Percentiles rank a stretch among this genome's conserved stretches.
Evolutionary conservation across 768 basidiomycete species (phyloP).

Genomic region (Boletus vinaceobasis): DNA sequence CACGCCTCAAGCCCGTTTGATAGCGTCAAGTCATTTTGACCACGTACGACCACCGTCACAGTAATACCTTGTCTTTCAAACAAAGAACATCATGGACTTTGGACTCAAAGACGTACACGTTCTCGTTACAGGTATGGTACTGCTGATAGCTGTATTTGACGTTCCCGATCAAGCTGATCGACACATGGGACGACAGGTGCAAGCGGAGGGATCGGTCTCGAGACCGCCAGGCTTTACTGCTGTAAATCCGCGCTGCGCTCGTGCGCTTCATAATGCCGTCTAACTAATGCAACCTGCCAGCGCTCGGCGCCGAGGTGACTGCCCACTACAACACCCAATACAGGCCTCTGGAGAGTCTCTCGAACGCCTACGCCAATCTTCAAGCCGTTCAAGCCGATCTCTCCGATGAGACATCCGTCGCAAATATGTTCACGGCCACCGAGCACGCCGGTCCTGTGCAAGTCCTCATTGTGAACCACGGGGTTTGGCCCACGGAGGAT

Average conservation of each 20-base stretch:
- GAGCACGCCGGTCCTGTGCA: slow-evolving; percentile 48
- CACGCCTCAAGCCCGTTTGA: background rate
- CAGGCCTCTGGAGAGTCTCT: slow-evolving; percentile 40
- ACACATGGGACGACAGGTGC: slow-evolving; percentile 45
- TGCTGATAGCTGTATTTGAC: background rate
- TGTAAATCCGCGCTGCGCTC: slow-evolving; percentile 33
- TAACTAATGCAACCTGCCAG: slow-evolving; percentile 31
- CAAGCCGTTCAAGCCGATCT: slow-evolving; percentile 55
- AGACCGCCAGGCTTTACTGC: slow-evolving; percentile 54
- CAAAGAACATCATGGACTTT: slow-evolving; percentile 48
- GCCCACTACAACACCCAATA: slow-evolving; percentile 65
- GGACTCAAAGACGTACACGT: slow-evolving; percentile 60
- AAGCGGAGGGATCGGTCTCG: slow-evolving; percentile 72
- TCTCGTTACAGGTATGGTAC: slow-evolving; percentile 55
- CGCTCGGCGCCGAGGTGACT: slow-evolving; percentile 67
- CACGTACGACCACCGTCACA: background rate
- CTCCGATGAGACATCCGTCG: slow-evolving; percentile 51
- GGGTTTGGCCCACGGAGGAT: slow-evolving; percentile 43
- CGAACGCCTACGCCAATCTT: slow-evolving; percentile 31
- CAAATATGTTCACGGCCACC: slow-evolving; percentile 43
- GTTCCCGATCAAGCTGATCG: background rate
- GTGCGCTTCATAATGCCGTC: background rate
- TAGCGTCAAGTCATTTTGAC: background rate
- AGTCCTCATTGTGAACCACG: slow-evolving; percentile 62
- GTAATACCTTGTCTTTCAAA: background rate